A percentile compares a stretch with the other conserved stretches of the same genome.
Evolutionary conservation across 345 rosid species (phyloP).

Genomic region (Euphorbia lathyris): DNA sequence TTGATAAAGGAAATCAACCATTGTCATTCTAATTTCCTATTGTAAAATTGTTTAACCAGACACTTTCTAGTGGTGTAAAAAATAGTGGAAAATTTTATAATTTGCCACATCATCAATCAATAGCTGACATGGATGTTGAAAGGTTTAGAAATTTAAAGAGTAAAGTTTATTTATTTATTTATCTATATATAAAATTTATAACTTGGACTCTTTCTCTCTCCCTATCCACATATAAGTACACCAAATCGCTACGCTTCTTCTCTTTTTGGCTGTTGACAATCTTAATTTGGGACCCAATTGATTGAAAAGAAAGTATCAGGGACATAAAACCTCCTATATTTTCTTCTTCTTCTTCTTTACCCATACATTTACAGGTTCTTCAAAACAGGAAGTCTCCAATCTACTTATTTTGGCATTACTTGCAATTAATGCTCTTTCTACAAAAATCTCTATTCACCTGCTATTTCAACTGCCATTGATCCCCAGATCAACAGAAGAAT

Average conservation of each 20-base stretch:
- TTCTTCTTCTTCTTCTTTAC: slow-evolving; percentile 26
- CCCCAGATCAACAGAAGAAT: neutral
- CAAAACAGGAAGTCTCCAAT: slow-evolving; percentile 18
- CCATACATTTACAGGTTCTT: slow-evolving; percentile 61
- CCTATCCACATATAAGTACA: no score
- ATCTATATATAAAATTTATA: no score
- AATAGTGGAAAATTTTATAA: no score
- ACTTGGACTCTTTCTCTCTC: slow-evolving; percentile 19
- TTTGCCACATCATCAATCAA: no score
- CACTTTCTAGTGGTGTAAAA: no score
- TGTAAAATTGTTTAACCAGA: no score
- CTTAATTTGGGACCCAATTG: slow-evolving; percentile 28
- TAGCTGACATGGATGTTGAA: no score
- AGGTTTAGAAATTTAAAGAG: no score
- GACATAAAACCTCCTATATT: slow-evolving; percentile 51
- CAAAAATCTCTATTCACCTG: slow-evolving; percentile 14
- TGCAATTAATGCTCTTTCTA: slow-evolving; percentile 46
- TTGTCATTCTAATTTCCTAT: no score
- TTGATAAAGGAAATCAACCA: no score
- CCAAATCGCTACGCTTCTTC: no score
- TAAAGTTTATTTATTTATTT: no score
- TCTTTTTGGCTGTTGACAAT: slow-evolving; percentile 33
- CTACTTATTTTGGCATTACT: slow-evolving; percentile 15
- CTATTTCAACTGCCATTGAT: neutral
- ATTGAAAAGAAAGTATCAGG: slow-evolving; percentile 21